phyloP scores from a whole-genome alignment of 345 rosid genomes.

The Schrenkiella parvula region DNA sequence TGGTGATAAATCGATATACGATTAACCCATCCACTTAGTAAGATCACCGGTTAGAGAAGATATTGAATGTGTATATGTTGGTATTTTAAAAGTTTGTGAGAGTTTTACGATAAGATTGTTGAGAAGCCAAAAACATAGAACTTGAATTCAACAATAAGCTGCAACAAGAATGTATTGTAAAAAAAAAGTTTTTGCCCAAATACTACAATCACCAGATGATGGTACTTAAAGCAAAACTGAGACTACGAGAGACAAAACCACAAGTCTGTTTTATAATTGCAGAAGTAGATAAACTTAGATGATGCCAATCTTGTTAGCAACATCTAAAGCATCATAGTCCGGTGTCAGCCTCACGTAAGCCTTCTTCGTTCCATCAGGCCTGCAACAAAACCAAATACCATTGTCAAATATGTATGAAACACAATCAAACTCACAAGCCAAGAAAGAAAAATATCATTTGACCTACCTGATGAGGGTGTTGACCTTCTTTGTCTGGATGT shows the following conservation, averaged over 20 bases:
- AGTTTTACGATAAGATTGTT: neutral
- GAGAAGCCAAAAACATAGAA: neutral
- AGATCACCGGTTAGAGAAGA: neutral
- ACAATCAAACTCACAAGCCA: neutral
- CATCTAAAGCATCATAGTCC: conserved; percentile 67
- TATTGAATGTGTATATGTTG: neutral
- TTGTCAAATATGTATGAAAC: neutral
- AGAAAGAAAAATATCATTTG: neutral
- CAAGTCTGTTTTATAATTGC: conserved; percentile 23
- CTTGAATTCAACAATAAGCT: neutral
- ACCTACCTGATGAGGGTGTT: conserved; percentile 84
- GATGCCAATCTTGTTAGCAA: conserved; percentile 77
- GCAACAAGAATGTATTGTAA: conserved; percentile 9
- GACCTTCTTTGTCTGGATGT: conserved; percentile 89
- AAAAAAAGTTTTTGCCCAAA: conserved; percentile 4
- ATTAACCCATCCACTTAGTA: neutral
- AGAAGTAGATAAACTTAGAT: conserved; percentile 40
- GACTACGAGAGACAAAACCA: conserved; percentile 20
- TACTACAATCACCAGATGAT: neutral
- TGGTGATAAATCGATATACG: neutral
- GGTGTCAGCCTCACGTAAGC: conserved; percentile 70
- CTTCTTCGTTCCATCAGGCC: conserved; percentile 81
- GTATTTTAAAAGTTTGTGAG: neutral
- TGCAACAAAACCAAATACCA: conserved; percentile 13
- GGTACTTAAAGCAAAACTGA: conserved; percentile 25